Base-by-base conservation (phyloP, 495 filamentous ascomycete species). In the Penicillium parvum region DNA sequence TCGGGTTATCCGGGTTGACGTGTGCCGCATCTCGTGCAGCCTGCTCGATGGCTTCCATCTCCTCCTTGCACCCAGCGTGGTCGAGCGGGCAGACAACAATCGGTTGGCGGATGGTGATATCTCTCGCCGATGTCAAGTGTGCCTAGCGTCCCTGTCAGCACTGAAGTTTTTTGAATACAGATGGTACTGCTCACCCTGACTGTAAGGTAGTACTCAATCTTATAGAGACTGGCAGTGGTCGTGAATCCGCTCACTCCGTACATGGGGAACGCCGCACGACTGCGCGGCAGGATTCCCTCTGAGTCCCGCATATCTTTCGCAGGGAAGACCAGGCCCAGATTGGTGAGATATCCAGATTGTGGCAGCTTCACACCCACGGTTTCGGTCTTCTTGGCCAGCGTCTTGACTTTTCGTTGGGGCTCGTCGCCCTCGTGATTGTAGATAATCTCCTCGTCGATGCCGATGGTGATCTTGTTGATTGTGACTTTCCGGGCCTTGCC, bases 341-440 rank as follows among this genome's bases (percentile, higher is more conserved):
- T 95, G 11, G 90, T 96, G 37, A 91, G 78, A 59, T 87, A 97
- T 14, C 92, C 92, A 3, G 81, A 73, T 44, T 91, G 89, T 2
- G 92, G 88, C 58, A 98, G 64, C 61, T 85, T 94, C 10, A 85
- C 77, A 9, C 84, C 82, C 15, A 98, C 79, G 2, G 69, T 67
- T 47, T 96, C 90, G 3, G 86, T 85, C 49, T 90, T 83, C 55
- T 87, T 90, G 16, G 86, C 82, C 50, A 98, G 66, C 16, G 81
- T 82, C 61, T 92, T 97, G 60, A 88, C 71, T 60, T 95, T 97
- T 51, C 86, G 85, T 19, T 84, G 88, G 32, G 90, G 90, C 61
- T 97, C 92, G 53, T 97, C 92, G n/a, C 92, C 92, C 57, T 97
- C 90, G 26, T 92, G 92, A 52, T 98, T 97, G 67, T 86, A 98